phyloP scores from a whole-genome alignment of 2,329 filamentous ascomycete species.

The Fusarium redolens region DNA sequence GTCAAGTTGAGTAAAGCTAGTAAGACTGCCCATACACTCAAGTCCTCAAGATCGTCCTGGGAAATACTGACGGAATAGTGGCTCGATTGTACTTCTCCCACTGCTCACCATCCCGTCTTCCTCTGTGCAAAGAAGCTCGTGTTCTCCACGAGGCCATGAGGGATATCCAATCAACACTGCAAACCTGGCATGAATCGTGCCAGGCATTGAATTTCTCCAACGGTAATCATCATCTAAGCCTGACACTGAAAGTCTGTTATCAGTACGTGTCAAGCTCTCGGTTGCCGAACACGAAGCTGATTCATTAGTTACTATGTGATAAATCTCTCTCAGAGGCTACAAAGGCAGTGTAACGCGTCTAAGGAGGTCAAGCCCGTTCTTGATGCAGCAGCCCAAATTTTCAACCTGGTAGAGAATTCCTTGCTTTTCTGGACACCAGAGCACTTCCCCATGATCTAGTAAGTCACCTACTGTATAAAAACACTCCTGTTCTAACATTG shows the following conservation, averaged over 20 bases:
- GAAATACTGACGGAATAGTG: not conserved
- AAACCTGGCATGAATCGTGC: no score
- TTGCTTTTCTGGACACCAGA: not conserved
- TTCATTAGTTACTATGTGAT: not conserved
- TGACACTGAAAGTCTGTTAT: not conserved
- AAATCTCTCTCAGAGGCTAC: not conserved
- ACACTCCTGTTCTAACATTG: not conserved
- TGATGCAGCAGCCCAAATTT: not conserved
- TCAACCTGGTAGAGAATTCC: not conserved
- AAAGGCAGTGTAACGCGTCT: rapidly evolving
- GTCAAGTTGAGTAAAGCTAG: not conserved
- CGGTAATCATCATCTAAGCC: not conserved
- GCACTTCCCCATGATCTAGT: not conserved
- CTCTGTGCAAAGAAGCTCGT: rapidly evolving
- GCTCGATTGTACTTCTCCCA: not conserved
- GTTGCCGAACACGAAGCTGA: not conserved
- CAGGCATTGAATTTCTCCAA: not conserved
- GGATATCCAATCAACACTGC: not conserved
- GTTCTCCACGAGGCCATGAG: not conserved
- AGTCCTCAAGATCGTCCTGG: not conserved
- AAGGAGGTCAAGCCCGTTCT: rapidly evolving
- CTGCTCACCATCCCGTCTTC: not conserved
- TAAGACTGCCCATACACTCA: not conserved
- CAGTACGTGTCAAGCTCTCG: not conserved
- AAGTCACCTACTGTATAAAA: rapidly evolving